These are phyloP conservation scores for Asterionellopsis glacialis DNA, from an alignment of 108 stramenopile species.

Conservation along the genomic window DNA sequence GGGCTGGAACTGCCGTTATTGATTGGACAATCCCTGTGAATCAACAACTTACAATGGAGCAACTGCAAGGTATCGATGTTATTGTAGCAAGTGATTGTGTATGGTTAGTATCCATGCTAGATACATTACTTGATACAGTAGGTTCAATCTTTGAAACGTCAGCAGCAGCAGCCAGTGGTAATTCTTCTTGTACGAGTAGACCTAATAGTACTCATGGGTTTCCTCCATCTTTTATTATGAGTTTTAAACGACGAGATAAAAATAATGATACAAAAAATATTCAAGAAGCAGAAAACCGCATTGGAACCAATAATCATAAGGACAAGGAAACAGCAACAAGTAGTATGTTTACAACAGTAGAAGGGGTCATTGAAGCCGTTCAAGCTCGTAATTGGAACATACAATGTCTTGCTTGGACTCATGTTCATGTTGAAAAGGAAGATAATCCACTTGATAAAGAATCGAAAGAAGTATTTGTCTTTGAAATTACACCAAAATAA, in stretches of 20 bases:
- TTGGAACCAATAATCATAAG: not conserved
- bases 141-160: slow-evolving; percentile 35
- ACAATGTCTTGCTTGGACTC: slow-evolving; percentile 60
- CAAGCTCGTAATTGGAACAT: slow-evolving; percentile 43
- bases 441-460: not conserved
- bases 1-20: slow-evolving; percentile 36
- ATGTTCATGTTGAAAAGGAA: slow-evolving; percentile 16
- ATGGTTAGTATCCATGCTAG: slow-evolving; percentile 53
- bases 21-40: slow-evolving; percentile 58
- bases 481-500: slow-evolving; percentile 6
- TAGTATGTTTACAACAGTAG: slow-evolving; percentile 45
- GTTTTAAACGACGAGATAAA: slow-evolving; percentile 64
- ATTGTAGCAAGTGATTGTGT: slow-evolving; percentile 68
- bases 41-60: slow-evolving; percentile 28
- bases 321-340: slow-evolving; percentile 12
- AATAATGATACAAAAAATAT: slow-evolving; percentile 21
- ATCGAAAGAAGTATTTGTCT: slow-evolving; percentile 6
- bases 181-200: no score
- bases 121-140: slow-evolving; percentile 53
- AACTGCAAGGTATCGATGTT: slow-evolving; percentile 28
- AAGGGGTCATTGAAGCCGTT: slow-evolving; percentile 34
- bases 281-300: no score
- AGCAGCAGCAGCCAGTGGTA: slow-evolving; percentile 5
- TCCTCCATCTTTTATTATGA: slow-evolving; percentile 47
- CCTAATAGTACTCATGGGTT: no score